Evolutionary conservation across 108 stramenopile genomes (phyloP), one percentile per base, ranked within the genome.

Genomic region (Licmophora abbreviata): DNA sequence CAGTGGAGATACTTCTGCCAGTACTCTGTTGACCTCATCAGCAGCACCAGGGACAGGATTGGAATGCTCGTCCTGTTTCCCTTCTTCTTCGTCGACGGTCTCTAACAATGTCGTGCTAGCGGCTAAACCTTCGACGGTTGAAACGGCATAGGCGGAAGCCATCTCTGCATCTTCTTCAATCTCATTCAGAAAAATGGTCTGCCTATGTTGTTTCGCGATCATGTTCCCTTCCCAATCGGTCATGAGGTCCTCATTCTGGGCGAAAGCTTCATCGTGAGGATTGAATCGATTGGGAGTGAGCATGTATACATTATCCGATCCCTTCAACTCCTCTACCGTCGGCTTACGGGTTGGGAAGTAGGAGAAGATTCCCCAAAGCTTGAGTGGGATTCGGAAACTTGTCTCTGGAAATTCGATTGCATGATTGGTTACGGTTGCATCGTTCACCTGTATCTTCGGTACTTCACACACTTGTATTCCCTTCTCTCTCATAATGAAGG

Each of bases 401-500:
- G 38, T 11, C 25, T 4, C 41, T 1, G 44, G 10, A 12, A 54
- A 41, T 4, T 15, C 17, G 6, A 56, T 48, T 1, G 51, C 0
- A 43, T 66, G 64, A 0, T 47, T 17, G 1, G 17, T 1, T 1
- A 7, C 41, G 20, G 3, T 10, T 4, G 64, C 51, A 22, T 59
- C 29, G 0, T 26, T 8, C 0, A 15, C 4, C 8, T 59, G 58
- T 9, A 59, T 59, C 69, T 71, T 71, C 0, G 69, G 69, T 6
- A 15, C 27, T 0, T 71, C 69, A 25, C 56, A 40, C 1, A 71
- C 69, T 7, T 7, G 11, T 12, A 63, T 4, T 4, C 64, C 69
- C 24, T 52, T 53, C 21, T 65, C 63, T 0, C 69, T 1, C 26
- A 71, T 11, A 7, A 61, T 17, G 47, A 71, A 65, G n/a, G 69